These are phyloP conservation scores for Pseudogymnoascus sp. DNA, from an alignment of 2,329 filamentous ascomycete species.

Conservation along the genomic window DNA sequence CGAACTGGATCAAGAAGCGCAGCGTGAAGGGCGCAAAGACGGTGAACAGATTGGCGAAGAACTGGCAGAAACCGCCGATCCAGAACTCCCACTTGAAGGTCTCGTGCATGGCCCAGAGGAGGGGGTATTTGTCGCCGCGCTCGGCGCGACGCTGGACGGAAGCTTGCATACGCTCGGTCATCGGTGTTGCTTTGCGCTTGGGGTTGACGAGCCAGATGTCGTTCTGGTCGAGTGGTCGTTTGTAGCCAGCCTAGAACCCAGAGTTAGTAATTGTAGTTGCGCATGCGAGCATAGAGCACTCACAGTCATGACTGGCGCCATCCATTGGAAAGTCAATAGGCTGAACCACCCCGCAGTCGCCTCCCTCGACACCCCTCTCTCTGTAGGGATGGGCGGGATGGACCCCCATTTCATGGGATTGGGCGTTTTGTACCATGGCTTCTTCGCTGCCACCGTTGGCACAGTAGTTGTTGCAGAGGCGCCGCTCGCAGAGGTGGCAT, in stretches of 20 bases:
- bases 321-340: conserved; percentile 79
- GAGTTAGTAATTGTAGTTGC: conserved; percentile 16
- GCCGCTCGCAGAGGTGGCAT: not conserved
- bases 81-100: conserved; percentile 81
- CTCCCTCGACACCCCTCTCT: conserved; percentile 56
- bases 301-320: conserved; percentile 76
- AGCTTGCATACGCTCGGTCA: conserved; percentile 59
- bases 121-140: conserved; percentile 63
- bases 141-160: conserved; percentile 64
- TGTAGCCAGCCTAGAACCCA: conserved; percentile 65
- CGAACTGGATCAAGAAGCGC: conserved; percentile 80
- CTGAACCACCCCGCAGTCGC: conserved; percentile 69
- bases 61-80: conserved; percentile 71
- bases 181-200: conserved; percentile 60
- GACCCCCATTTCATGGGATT: conserved; percentile 58
- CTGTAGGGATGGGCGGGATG: conserved; percentile 49
- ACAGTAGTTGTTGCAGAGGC: not conserved
- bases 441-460: conserved; percentile 30
- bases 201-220: conserved; percentile 91
- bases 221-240: conserved; percentile 71
- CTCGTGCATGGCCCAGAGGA: conserved; percentile 78
- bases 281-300: conserved; percentile 27
- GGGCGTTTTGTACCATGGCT: conserved; percentile 56
- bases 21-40: conserved; percentile 80
- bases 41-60: conserved; percentile 67